These are phyloP conservation scores for Bacidia gigantensis DNA, from an alignment of 495 filamentous ascomycete species.

Conservation along the genomic window DNA sequence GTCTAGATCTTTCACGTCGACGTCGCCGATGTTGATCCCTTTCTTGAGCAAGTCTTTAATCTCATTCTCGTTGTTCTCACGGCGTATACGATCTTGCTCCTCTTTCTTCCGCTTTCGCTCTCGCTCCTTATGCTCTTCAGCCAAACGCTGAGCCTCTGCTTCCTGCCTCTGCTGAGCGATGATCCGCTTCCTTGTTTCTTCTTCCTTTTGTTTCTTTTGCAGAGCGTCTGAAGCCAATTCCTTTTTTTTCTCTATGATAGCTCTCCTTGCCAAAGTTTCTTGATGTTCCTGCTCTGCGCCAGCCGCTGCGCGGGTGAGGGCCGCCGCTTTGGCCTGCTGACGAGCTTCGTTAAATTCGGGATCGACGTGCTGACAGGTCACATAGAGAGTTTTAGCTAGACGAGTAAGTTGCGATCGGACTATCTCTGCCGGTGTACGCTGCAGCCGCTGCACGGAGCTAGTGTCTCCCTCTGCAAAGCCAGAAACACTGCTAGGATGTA, in stretches of 20 bases:
- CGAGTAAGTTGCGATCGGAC: constrained; percentile 88
- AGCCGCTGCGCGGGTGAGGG: constrained; percentile 63
- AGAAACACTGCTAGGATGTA: constrained; percentile 68
- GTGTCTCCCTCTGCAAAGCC: constrained; percentile 82
- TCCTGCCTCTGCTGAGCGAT: constrained; percentile 75
- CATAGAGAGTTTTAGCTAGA: constrained; percentile 77
- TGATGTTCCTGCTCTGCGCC: constrained; percentile 85
- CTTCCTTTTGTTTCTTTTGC: constrained; percentile 80
- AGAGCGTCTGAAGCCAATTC: constrained; percentile 75
- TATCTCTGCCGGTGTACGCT: constrained; percentile 96
- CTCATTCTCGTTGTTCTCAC: constrained; percentile 90
- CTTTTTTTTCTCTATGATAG: constrained; percentile 91
- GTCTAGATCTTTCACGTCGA: constrained; percentile 77
- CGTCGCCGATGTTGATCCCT: constrained; percentile 60
- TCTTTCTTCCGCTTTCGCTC: constrained; percentile 77
- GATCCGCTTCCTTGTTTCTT: constrained; percentile 68
- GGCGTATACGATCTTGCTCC: constrained; percentile 81
- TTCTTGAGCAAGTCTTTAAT: constrained; percentile 90
- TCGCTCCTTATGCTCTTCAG: constrained; percentile 80
- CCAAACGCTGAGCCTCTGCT: constrained; percentile 72
- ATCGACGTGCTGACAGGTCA: constrained; percentile 91
- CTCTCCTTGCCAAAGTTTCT: constrained; percentile 76
- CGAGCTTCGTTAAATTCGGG: constrained; percentile 70
- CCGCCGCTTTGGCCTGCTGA: constrained; percentile 62
- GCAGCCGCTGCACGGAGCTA: constrained; percentile 80